These are phyloP conservation scores for Aspergillus aculeatinus DNA, from an alignment of 2,329 filamentous ascomycete genomes.

Conservation along the genomic window DNA sequence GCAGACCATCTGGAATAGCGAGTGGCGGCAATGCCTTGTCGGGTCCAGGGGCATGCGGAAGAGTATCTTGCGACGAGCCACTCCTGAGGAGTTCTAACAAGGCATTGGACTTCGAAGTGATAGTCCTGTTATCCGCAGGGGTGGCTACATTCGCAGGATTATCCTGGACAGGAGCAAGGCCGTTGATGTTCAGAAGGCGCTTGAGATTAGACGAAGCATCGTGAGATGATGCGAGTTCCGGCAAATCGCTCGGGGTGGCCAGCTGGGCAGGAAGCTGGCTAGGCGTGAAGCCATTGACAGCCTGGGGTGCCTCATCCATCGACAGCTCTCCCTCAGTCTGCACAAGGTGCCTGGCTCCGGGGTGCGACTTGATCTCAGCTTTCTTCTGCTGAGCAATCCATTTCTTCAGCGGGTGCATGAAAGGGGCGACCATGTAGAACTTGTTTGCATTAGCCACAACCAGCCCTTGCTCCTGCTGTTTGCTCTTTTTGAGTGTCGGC, in stretches of 20 bases:
- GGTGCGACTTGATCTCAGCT: slow-evolving; percentile 57
- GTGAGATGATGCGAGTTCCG: slow-evolving; percentile 39
- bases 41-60: slow-evolving; percentile 27
- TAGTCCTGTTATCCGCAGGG: slow-evolving; percentile 26
- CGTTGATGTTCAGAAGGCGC: slow-evolving; percentile 44
- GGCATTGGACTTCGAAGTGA: slow-evolving; percentile 49
- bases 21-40: slow-evolving; percentile 59
- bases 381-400: slow-evolving; percentile 87
- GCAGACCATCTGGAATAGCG: slow-evolving; percentile 51
- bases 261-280: slow-evolving; percentile 21
- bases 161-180: slow-evolving; percentile 14
- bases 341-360: slow-evolving; percentile 44
- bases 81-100: slow-evolving; percentile 58
- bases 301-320: slow-evolving; percentile 56
- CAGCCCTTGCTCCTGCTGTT: slow-evolving; percentile 60
- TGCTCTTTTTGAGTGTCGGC: slow-evolving; percentile 74
- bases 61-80: slow-evolving; percentile 32
- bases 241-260: slow-evolving; percentile 39
- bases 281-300: slow-evolving; percentile 22
- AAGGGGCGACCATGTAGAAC: slow-evolving; percentile 98
- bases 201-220: slow-evolving; percentile 56
- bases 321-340: slow-evolving; percentile 52
- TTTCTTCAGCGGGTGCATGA: slow-evolving; percentile 78
- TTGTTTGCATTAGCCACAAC: slow-evolving; percentile 69
- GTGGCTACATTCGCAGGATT: slow-evolving; percentile 14